Conservation (phyloP, 768 basidiomycete species). For the Lactarius hengduanensis region DNA sequence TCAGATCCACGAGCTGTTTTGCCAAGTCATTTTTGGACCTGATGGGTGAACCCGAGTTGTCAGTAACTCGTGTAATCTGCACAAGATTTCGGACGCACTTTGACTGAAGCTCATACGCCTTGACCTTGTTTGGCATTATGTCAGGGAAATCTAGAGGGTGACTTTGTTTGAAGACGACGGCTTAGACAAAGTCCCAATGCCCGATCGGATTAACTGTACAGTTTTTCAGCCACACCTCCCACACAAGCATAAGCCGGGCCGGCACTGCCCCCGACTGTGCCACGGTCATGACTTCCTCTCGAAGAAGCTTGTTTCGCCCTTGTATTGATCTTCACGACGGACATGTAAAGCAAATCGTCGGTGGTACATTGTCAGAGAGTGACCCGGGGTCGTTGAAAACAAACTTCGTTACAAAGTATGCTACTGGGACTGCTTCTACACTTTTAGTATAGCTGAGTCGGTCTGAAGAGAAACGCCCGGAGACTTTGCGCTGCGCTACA, state of each 20-base stretch:
- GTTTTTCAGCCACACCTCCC: slow-evolving; percentile 47
- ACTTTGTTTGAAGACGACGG: slow-evolving; percentile 42
- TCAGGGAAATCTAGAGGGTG: slow-evolving; percentile 31
- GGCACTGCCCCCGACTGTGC: not conserved
- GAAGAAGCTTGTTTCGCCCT: slow-evolving; percentile 67
- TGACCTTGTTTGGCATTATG: slow-evolving; percentile 89
- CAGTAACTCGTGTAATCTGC: not conserved
- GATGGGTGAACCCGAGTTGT: slow-evolving; percentile 9
- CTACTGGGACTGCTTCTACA: slow-evolving; percentile 22
- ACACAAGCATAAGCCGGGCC: slow-evolving; percentile 27
- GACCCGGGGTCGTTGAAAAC: slow-evolving; percentile 64
- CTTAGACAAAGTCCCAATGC: slow-evolving; percentile 37
- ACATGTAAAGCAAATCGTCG: slow-evolving; percentile 97
- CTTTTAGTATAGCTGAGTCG: slow-evolving; percentile 22
- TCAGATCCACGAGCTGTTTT: slow-evolving; percentile 92
- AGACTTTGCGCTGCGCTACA: slow-evolving; percentile 81
- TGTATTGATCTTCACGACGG: slow-evolving; percentile 98
- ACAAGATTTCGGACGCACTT: slow-evolving; percentile 56
- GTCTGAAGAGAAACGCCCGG: slow-evolving; percentile 65
- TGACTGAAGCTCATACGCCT: slow-evolving; percentile 94
- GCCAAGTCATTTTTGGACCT: slow-evolving; percentile 97
- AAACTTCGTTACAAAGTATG: slow-evolving; percentile 88
- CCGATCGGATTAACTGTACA: slow-evolving; percentile 38
- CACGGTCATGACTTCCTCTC: slow-evolving; percentile 20
- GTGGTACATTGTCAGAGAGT: slow-evolving; percentile 81